Base-by-base conservation (phyloP, 2,329 filamentous ascomycete genomes). In the Elsinoe arachidis region DNA sequence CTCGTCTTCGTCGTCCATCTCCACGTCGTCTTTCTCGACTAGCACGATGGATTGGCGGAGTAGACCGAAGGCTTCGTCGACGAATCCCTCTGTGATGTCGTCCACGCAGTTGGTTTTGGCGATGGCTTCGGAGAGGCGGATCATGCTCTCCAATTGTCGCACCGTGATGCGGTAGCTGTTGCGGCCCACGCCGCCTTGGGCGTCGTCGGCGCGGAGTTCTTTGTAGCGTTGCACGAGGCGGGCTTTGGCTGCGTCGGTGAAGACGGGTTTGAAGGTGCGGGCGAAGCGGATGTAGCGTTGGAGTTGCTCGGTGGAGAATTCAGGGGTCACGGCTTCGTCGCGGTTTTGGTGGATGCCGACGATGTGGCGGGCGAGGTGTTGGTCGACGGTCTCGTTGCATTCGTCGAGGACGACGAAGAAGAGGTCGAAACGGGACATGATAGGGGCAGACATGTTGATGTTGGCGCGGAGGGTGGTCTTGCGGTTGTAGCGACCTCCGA, bases 101-200 rank as follows among this genome's bases (percentile, higher is more conserved):
- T 92, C 88, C 12, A 96, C 90, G 69, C 93, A 99, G 69, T 96
- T 97, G 59, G 90, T 90, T 73, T 97, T 97, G 59, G 93, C 93
- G 63, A 99, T 96, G n/a, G 93, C 93, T 72, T 99, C 93, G 56
- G 87, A 92, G 57, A 99, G 77, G 62, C 93, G 90, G 63, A 99
- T 97, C 80, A 99, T 85, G 68, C 87, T 92, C 74, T 99, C 93
- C 1, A 99, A 80, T 72, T 99, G 93, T 68, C 93, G 84, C 52
- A 99, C 93, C 0, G 93, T 99, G 70, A 99, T 99, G 59, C 93
- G 86, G 77, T 99, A 99, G 62, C 88, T 95, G 74, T 96, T 97
- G 67, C 90, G 83, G 60, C 93, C 93, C 52, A 96, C 84, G 33
- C 93, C 93, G 53, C 93, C 93, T 71, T 96, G 91, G 0, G 91